Conservation (phyloP, 148 eudicot genomes). For the Silene conica region DNA sequence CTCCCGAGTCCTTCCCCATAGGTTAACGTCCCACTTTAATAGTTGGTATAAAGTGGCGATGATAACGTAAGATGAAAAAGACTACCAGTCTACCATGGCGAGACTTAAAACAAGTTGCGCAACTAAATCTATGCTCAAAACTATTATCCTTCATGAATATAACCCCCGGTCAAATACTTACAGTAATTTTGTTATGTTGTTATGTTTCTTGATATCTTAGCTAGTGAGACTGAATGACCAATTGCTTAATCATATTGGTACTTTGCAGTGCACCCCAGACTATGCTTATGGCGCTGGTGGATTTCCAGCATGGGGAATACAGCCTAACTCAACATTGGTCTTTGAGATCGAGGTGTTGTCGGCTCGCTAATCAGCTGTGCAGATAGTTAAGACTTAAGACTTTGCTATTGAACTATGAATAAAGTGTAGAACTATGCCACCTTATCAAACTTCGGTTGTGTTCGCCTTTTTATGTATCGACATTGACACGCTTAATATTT, state of each 20-base stretch:
- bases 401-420: conserved; percentile 15
- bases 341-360: conserved; percentile 91
- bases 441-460: not conserved
- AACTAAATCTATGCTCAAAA: not conserved
- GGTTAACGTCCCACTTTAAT: not conserved
- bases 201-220: not conserved
- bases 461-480: conserved; percentile 13
- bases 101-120: not conserved
- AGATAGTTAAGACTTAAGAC: not conserved
- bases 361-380: conserved; percentile 33
- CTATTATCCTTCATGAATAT: not conserved
- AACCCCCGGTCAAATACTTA: not conserved
- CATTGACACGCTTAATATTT: not conserved
- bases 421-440: conserved; percentile 16
- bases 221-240: not conserved
- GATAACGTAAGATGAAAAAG: not conserved
- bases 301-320: conserved; percentile 88
- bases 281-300: conserved; percentile 78
- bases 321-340: conserved; percentile 70
- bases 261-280: conserved; percentile 87
- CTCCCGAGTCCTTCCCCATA: not conserved
- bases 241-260: not conserved
- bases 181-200: too few species aligned
- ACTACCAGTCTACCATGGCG: not conserved
- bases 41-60: not conserved